A percentile compares a stretch with the other conserved stretches of the same genome.
phyloP scores from a whole-genome alignment of 2,329 filamentous ascomycete genomes.

The Massarina eburnea region DNA sequence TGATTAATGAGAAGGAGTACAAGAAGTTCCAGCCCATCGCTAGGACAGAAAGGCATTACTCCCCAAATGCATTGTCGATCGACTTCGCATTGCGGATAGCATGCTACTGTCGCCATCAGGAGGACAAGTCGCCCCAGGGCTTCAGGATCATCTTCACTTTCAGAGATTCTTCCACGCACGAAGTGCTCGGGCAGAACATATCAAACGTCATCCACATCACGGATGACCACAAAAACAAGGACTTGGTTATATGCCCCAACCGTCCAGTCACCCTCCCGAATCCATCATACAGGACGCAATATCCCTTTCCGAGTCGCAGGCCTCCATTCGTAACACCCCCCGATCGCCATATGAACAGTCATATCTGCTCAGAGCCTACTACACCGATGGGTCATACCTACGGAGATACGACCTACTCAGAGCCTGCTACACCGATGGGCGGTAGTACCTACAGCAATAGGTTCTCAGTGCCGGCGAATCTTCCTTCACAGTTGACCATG shows the following conservation, averaged over 20 bases:
- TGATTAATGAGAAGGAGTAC: slow-evolving; percentile 43
- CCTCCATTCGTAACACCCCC: not conserved
- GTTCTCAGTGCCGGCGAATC: slow-evolving; percentile 13
- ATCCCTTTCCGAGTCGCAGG: slow-evolving; percentile 4
- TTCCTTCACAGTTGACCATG: no score
- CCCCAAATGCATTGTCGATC: slow-evolving; percentile 65
- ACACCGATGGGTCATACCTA: slow-evolving; percentile 1
- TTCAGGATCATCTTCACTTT: slow-evolving; percentile 94
- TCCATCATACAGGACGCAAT: slow-evolving; percentile 7
- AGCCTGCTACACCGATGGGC: slow-evolving; percentile 19
- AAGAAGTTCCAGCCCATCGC: slow-evolving; percentile 30
- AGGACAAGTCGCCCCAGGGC: slow-evolving; percentile 74
- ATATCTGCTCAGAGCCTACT: not conserved
- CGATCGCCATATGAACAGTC: not conserved
- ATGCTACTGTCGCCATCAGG: slow-evolving; percentile 94
- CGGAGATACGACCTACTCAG: slow-evolving; percentile 10
- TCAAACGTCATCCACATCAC: slow-evolving; percentile 87
- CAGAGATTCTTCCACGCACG: slow-evolving; percentile 71
- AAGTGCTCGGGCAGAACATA: slow-evolving; percentile 79
- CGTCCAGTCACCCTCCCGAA: slow-evolving; percentile 22
- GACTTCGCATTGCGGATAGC: slow-evolving; percentile 93
- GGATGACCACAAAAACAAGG: slow-evolving; percentile 84
- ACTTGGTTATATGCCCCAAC: slow-evolving; percentile 25
- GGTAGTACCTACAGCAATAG: slow-evolving; percentile 7
- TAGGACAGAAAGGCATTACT: slow-evolving; percentile 14